These are phyloP conservation scores for Graphiopsis chlorocephala DNA, from an alignment of 2,329 filamentous ascomycete genomes.

Conservation along the genomic window DNA sequence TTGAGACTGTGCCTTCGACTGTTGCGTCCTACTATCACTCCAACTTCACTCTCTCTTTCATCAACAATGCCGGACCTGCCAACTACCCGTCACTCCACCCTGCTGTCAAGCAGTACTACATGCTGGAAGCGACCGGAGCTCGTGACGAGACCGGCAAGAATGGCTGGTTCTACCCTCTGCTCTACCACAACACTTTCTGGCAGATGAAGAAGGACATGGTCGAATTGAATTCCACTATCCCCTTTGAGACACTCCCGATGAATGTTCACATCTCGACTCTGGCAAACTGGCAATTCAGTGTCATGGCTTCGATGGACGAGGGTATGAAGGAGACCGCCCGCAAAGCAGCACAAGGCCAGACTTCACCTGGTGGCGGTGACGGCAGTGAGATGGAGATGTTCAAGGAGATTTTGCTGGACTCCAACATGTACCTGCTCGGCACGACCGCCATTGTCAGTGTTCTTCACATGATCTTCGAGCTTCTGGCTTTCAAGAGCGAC, in stretches of 20 bases:
- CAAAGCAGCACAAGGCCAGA: slow-evolving; percentile 70
- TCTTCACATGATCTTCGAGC: slow-evolving; percentile 91
- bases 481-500: slow-evolving; percentile 93
- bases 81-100: slow-evolving; percentile 67
- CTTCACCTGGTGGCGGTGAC: slow-evolving; percentile 75
- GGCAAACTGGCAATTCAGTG: slow-evolving; percentile 82
- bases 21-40: slow-evolving; percentile 90
- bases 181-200: slow-evolving; percentile 97
- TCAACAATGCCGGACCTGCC: slow-evolving; percentile 74
- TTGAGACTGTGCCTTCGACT: slow-evolving; percentile 59
- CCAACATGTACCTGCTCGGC: slow-evolving; percentile 83
- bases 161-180: slow-evolving; percentile 87
- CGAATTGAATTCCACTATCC: slow-evolving; percentile 87
- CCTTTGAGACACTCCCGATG: slow-evolving; percentile 76
- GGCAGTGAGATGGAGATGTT: slow-evolving; percentile 95
- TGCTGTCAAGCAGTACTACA: slow-evolving; percentile 72
- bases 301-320: slow-evolving; percentile 80
- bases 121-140: slow-evolving; percentile 74
- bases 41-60: slow-evolving; percentile 84
- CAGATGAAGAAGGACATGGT: slow-evolving; percentile 90
- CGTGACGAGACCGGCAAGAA: slow-evolving; percentile 82
- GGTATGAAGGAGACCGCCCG: slow-evolving; percentile 79
- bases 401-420: slow-evolving; percentile 92
- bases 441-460: slow-evolving; percentile 83
- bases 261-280: slow-evolving; percentile 82